phyloP scores from a whole-genome alignment of 495 filamentous ascomycete species.

The Aspergillus haitiensis region DNA sequence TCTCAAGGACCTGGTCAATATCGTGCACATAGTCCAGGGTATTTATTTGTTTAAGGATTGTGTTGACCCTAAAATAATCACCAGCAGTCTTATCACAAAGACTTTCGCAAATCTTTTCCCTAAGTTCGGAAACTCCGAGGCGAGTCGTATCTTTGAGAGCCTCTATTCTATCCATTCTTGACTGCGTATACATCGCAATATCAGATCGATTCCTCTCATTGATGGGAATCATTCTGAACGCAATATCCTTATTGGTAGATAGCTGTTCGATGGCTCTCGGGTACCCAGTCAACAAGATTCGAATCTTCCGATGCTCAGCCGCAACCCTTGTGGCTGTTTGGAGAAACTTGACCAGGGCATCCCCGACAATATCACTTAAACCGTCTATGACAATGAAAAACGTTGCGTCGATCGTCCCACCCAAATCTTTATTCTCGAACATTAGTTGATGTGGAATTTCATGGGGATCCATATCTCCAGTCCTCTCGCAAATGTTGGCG shows the following conservation, averaged over 20 bases:
- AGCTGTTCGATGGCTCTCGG: constrained; percentile 23
- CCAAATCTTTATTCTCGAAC: constrained; percentile 31
- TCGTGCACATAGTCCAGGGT: constrained; percentile 40
- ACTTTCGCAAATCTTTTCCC: constrained; percentile 31
- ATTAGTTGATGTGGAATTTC: constrained; percentile 34
- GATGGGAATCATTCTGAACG: constrained; percentile 24
- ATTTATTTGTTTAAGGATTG: constrained; percentile 35
- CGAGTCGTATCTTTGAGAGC: constrained; percentile 21
- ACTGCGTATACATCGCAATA: constrained; percentile 35
- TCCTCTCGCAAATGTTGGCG: constrained; percentile 31
- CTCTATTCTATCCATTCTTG: constrained; percentile 25
- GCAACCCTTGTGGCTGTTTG: constrained; percentile 16
- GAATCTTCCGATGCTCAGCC: constrained; percentile 15
- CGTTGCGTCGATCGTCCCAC: constrained; percentile 27
- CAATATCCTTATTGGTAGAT: constrained; percentile 10
- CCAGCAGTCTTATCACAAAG: constrained; percentile 35
- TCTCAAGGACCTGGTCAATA: constrained; percentile 36
- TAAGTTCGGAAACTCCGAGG: constrained; percentile 32
- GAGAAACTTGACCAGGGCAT: constrained; percentile 30
- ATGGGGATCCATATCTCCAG: constrained; percentile 30
- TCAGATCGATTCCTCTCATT: constrained; percentile 30
- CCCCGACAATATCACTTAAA: constrained; percentile 26
- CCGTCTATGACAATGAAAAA: constrained; percentile 42
- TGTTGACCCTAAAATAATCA: constrained; percentile 41
- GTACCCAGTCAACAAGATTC: constrained; percentile 23